Conservation (phyloP, 805 yeast genomes). For the Metschnikowia santaceciliae region DNA sequence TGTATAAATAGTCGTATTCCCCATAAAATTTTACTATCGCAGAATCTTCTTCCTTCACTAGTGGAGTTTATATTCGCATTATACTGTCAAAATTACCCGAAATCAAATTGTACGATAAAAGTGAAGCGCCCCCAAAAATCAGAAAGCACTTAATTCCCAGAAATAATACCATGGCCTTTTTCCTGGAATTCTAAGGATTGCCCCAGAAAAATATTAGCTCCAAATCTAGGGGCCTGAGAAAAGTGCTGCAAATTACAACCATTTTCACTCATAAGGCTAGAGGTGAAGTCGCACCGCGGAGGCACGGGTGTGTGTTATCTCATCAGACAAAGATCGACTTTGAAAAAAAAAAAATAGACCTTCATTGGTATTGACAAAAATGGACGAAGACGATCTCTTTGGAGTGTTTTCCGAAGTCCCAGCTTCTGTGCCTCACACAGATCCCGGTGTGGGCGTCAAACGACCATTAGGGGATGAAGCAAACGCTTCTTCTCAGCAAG, state of each 20-base stretch:
- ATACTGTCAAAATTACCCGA: neutral
- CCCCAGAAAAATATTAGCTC: neutral
- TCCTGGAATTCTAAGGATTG: neutral
- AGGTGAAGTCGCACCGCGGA: slow-evolving; percentile 5
- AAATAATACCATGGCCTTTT: no score
- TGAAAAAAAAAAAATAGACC: neutral
- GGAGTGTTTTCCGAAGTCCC: slow-evolving; percentile 61
- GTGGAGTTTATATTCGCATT: neutral
- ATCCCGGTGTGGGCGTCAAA: neutral
- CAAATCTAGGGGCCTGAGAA: no score
- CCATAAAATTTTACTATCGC: neutral
- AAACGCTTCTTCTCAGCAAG: neutral
- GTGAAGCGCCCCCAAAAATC: neutral
- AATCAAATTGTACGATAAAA: neutral
- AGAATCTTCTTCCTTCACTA: neutral
- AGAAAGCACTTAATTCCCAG: neutral
- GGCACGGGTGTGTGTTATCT: slow-evolving; percentile 14
- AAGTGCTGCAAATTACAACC: neutral
- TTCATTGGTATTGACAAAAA: slow-evolving; percentile 5
- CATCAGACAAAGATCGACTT: slow-evolving; percentile 4
- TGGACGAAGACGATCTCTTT: slow-evolving; percentile 54
- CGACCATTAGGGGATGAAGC: neutral
- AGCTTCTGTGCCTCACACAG: slow-evolving; percentile 23
- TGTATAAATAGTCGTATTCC: neutral
- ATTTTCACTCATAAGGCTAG: neutral